Base-by-base conservation (phyloP, 345 rosid genomes). In the Gossypium raimondii region DNA sequence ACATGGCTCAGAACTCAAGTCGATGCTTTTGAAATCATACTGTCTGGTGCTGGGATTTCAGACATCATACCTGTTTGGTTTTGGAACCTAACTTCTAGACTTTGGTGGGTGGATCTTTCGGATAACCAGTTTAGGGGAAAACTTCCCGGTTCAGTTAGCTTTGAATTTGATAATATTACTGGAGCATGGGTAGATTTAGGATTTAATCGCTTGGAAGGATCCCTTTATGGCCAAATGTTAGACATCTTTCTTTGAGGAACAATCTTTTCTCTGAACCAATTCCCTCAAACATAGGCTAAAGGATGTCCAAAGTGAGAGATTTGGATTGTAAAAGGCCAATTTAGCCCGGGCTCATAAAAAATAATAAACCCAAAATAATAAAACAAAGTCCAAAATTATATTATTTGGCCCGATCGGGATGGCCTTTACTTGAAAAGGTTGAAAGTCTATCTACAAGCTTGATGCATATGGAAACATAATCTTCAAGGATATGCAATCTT, bases 1-100 rank as follows among this genome's bases (percentile, higher is more conserved):
- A 7, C 25, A 9, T 82, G 83, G 85, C 78, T 82, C 29, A 63
- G 12, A 65, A 74, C 63, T 51, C 80, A 81, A 67, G 62, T 10
- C 10, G 4, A 68, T 29, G 1, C 12, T 52, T n/a, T 11, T 4
- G 5, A 13, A 24, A 10, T 85, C 1, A 13, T 13, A 45, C 27
- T 82, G 25, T 73, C 78, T 2, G 29, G 22, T 1, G 75, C 34
- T 16, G 63, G 9, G 10, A 78, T 85, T 56, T 75, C 75, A 0
- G 65, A 55, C 3, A 27, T 22, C 9, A 56, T 76, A 55, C 77
- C 80, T 0, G 67, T 51, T 24, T 80, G 84, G 84, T 52, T 80
- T 60, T 78, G 81, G 81, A 41, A 43, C 11, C 22, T 78, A 16
- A 53, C 62, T 11, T 41, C 64, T 34, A 24, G 16, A 14, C 29